These are phyloP conservation scores for Ophiostoma tasmaniense DNA, from an alignment of 2,329 filamentous ascomycete genomes.

Conservation along the genomic window DNA sequence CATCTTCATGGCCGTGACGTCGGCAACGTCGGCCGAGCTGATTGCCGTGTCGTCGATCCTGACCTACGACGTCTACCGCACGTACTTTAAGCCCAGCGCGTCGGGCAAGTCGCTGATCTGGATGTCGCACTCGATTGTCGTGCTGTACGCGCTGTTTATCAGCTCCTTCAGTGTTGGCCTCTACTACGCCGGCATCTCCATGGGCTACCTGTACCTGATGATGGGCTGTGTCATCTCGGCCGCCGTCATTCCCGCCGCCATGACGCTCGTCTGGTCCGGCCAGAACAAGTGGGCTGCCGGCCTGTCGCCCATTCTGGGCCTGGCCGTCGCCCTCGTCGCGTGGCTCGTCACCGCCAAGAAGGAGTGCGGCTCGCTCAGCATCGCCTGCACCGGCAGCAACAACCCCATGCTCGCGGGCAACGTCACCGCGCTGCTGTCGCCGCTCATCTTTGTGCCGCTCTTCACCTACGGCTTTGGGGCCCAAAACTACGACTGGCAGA, in stretches of 20 bases:
- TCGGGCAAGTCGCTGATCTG: slow-evolving; percentile 69
- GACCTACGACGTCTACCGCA: slow-evolving; percentile 83
- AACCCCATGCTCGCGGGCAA: slow-evolving; percentile 84
- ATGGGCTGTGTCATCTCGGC: slow-evolving; percentile 89
- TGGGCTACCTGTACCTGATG: slow-evolving; percentile 67
- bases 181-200: slow-evolving; percentile 64
- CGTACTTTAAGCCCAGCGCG: slow-evolving; percentile 72
- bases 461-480: slow-evolving; percentile 62
- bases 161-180: slow-evolving; percentile 70
- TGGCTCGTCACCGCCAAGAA: slow-evolving; percentile 72
- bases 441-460: slow-evolving; percentile 63
- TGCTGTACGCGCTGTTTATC: slow-evolving; percentile 65
- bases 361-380: slow-evolving; percentile 58
- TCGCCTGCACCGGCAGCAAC: slow-evolving; percentile 73
- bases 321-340: slow-evolving; percentile 59
- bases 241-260: slow-evolving; percentile 71
- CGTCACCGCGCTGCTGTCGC: slow-evolving; percentile 71
- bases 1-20: slow-evolving; percentile 86
- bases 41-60: slow-evolving; percentile 83
- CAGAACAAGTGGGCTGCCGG: slow-evolving; percentile 70
- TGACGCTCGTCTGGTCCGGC: slow-evolving; percentile 72
- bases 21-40: slow-evolving; percentile 70
- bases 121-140: slow-evolving; percentile 67
- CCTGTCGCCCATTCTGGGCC: slow-evolving; percentile 59
- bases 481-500: slow-evolving; percentile 78